Evolutionary conservation across 192 early-diverging fungal genomes (phyloP).

Genomic region (Entophlyctis luteolus): DNA sequence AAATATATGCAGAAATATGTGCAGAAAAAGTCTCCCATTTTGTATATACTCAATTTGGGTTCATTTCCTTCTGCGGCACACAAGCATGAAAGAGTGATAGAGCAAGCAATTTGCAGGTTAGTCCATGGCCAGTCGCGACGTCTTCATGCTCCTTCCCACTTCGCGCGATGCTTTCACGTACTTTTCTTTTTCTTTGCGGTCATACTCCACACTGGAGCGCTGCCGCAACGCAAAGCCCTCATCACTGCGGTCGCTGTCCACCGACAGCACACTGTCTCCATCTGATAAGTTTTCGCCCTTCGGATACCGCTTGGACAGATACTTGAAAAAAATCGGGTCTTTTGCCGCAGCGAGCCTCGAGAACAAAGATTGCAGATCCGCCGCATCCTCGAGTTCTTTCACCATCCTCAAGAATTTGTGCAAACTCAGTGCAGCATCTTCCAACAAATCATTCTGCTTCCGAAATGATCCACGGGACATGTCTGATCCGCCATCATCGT

Average conservation of each 20-base stretch:
- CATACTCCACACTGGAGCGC: constrained; percentile 25
- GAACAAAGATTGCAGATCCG: constrained; percentile 21
- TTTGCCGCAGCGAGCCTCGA: constrained; percentile 17
- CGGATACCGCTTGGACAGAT: constrained; percentile 36
- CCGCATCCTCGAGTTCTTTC: constrained; percentile 23
- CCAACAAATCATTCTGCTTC: constrained; percentile 10
- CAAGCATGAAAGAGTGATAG: too few species aligned
- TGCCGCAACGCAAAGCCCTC: background rate
- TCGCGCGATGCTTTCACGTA: constrained; percentile 31
- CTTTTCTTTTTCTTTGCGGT: constrained; percentile 42
- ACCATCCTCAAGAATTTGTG: constrained; percentile 31
- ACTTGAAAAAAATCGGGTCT: constrained; percentile 37
- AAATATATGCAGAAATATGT: too few species aligned
- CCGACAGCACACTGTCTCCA: too few species aligned
- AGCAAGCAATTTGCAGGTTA: too few species aligned
- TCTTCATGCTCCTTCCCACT: constrained; percentile 38
- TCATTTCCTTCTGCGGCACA: too few species aligned
- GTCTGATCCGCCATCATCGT: constrained; percentile 9
- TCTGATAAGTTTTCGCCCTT: too few species aligned
- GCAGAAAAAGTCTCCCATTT: too few species aligned
- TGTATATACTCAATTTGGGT: too few species aligned
- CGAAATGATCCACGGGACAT: background rate
- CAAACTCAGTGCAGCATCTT: constrained; percentile 29
- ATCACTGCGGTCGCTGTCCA: constrained; percentile 12
- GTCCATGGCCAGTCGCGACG: background rate